Evolutionary conservation across 1,284 basidiomycete species (phyloP).

Genomic region (Ceratobasidium sp.): DNA sequence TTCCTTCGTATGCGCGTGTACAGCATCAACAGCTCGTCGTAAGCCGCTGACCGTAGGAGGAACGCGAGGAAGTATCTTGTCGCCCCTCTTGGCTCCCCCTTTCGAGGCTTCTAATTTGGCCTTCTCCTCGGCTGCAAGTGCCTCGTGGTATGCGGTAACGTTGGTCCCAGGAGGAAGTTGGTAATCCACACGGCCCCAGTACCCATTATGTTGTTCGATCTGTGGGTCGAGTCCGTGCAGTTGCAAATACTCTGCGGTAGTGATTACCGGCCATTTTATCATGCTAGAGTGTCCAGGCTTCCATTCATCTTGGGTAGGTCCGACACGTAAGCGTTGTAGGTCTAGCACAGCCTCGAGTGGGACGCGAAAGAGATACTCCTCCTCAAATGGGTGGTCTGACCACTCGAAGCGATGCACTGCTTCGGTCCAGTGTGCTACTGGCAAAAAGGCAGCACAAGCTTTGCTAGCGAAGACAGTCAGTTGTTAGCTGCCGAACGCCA

Average conservation of each 20-base stretch:
- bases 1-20: not conserved
- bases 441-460: conserved; percentile 25
- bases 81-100: not conserved
- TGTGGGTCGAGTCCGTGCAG: conserved; percentile 41
- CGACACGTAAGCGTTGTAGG: conserved; percentile 38
- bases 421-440: conserved; percentile 10
- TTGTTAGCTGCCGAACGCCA: not conserved
- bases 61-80: not conserved
- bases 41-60: not conserved
- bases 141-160: conserved; percentile 1
- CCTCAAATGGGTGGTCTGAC: conserved; percentile 19
- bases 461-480: not conserved
- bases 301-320: conserved; percentile 45
- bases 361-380: conserved; percentile 10
- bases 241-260: conserved; percentile 44
- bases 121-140: not conserved
- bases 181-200: conserved; percentile 26
- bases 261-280: conserved; percentile 38
- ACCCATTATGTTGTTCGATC: conserved; percentile 31
- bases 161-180: not conserved
- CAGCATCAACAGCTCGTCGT: not conserved
- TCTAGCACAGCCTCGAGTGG: conserved; percentile 47
- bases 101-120: not conserved
- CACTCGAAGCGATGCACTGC: conserved; percentile 21
- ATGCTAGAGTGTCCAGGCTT: conserved; percentile 16